phyloP scores from a whole-genome alignment of 2,329 filamentous ascomycete genomes.

The Ceratocystis lukuohia region DNA sequence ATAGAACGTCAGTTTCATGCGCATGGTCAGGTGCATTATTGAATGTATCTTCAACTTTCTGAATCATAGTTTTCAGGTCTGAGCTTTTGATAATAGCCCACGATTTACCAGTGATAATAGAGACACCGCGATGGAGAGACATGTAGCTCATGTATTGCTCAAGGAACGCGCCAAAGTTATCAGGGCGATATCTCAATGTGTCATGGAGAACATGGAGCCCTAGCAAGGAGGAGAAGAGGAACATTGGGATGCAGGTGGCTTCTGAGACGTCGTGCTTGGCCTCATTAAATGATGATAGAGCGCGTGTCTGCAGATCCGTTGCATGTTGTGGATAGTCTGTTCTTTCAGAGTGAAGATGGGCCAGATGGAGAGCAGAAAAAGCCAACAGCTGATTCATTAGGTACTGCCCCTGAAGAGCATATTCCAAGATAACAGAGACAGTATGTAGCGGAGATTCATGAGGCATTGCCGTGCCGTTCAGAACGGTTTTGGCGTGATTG shows the following conservation, averaged over 20 bases:
- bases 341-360: conserved; percentile 23
- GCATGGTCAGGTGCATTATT: neutral
- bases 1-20: neutral
- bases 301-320: conserved; percentile 34
- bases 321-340: conserved; percentile 28
- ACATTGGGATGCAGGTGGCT: neutral
- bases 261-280: neutral
- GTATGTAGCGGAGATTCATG: neutral
- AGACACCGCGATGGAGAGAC: neutral
- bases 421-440: neutral
- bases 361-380: conserved; percentile 32
- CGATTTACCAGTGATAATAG: neutral
- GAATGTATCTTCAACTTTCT: neutral
- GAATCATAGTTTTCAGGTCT: neutral
- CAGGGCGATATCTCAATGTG: neutral
- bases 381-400: conserved; percentile 37
- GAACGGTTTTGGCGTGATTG: conserved; percentile 24
- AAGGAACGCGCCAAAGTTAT: neutral
- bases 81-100: neutral
- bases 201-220: neutral
- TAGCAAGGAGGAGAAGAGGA: neutral
- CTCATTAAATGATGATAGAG: conserved; percentile 23
- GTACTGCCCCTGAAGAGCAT: conserved; percentile 30
- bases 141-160: neutral
- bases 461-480: conserved; percentile 23